Conservation (phyloP, 2,329 filamentous ascomycete genomes). For the Calonectria pseudoreteaudii region DNA sequence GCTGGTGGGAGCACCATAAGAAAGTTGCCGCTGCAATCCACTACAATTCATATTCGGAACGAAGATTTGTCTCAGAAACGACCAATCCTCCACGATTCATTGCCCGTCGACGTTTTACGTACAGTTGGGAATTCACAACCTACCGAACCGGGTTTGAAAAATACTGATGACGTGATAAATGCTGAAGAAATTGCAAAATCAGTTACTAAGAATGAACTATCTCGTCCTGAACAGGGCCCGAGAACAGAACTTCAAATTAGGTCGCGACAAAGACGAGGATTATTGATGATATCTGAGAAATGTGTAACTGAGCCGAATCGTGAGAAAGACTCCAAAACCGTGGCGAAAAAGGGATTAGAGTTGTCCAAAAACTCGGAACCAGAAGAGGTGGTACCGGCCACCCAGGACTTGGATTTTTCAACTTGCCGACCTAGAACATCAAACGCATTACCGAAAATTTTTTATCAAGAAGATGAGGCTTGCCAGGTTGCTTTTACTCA, state of each 20-base stretch:
- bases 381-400: background rate
- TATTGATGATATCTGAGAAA: conserved; percentile 59
- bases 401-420: background rate
- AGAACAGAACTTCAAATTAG: conserved; percentile 61
- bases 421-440: background rate
- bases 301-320: conserved; percentile 18
- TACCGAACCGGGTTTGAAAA: background rate
- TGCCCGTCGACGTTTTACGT: background rate
- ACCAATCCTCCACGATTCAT: background rate
- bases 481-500: no score
- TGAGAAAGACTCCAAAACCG: background rate
- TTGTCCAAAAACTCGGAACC: background rate
- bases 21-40: no score
- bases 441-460: background rate
- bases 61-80: background rate
- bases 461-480: background rate
- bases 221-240: conserved; percentile 37
- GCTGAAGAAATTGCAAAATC: background rate
- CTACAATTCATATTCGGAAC: no score
- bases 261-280: conserved; percentile 59
- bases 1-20: background rate
- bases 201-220: background rate
- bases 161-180: background rate
- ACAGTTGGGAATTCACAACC: background rate
- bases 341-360: background rate